These are phyloP conservation scores for Talaromyces sp. DNA, from an alignment of 2,329 filamentous ascomycete species.

Conservation along the genomic window DNA sequence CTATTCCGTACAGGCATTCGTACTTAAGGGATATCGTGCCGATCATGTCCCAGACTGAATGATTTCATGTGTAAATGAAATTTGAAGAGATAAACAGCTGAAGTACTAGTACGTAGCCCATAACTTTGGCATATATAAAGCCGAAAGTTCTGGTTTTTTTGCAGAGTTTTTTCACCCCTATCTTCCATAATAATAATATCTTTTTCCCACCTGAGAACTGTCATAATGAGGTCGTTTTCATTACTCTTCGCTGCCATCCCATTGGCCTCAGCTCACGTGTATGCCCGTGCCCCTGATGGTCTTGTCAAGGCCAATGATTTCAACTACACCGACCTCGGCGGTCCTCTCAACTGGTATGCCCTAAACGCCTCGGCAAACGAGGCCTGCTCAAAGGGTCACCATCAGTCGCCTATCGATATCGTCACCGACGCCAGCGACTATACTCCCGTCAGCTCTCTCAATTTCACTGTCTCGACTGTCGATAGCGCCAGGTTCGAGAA, in stretches of 20 bases:
- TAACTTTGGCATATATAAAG: too few species aligned
- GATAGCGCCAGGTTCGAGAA: slow-evolving; percentile 38
- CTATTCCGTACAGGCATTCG: too few species aligned
- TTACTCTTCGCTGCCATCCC: not conserved
- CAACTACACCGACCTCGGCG: slow-evolving; percentile 21
- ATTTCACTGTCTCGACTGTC: slow-evolving; percentile 18
- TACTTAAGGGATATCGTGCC: too few species aligned
- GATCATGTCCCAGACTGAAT: too few species aligned
- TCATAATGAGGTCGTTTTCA: slow-evolving; percentile 1
- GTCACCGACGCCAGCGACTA: slow-evolving; percentile 19
- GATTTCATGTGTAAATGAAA: too few species aligned
- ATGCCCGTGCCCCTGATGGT: not conserved
- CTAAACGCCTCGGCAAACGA: slow-evolving; percentile 39
- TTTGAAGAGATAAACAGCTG: too few species aligned
- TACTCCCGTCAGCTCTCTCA: slow-evolving; percentile 15
- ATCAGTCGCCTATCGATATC: slow-evolving; percentile 57
- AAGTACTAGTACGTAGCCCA: too few species aligned
- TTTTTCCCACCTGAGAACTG: not conserved
- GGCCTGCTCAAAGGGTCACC: slow-evolving; percentile 45
- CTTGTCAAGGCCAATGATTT: not conserved
- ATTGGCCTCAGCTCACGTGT: not conserved
- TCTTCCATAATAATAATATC: not conserved
- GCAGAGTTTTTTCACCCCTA: not conserved
- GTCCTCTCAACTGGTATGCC: slow-evolving; percentile 52
- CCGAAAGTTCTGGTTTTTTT: too few species aligned